Evolutionary conservation across 1,284 basidiomycete species (phyloP), one percentile per base, ranked within the genome.

Genomic region (Irpex sp.): DNA sequence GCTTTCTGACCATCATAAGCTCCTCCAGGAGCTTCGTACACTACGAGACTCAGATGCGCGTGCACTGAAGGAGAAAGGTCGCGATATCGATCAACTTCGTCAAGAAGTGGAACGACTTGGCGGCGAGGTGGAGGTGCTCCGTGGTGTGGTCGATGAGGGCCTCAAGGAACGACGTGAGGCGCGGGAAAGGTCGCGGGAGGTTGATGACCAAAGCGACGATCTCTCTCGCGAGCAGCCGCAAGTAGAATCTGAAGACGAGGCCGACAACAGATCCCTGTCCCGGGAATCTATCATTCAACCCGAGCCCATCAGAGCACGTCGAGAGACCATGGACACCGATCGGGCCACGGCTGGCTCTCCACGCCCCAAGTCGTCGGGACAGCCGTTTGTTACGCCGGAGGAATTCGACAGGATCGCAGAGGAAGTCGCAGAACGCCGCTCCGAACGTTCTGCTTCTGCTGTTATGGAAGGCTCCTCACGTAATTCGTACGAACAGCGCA

Each of bases 91-190:
- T 52, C 77, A 76, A 6, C 79, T 93, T 21, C 81, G 80, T 59
- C 78, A 82, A 11, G 88, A 93, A 67, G 89, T 93, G 3, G 91
- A 93, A 70, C 78, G 89, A 36, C 82, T 96, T 3, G 87, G 85
- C 0, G 86, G 86, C 2, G 93, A 96, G 74, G 91, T 95, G 1
- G 88, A 91, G 64, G 88, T 91, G 3, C 79, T 96, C n/a, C 82
- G 89, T 17, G 88, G 86, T 0, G 88, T 95, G 0, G 91, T 95
- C 0, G 92, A 94, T 71, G 88, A 93, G 64, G 92, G 92, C 0
- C 78, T 96, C 54, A 83, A 86, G 60, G 91, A 92, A 67, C 78
- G 92, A 26, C 79, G 88, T 11, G 74, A 72, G 57, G 73, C 72
- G 6, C 72, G 77, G 60, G 76, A 79, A 64, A 68, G 66, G 58